A percentile compares a stretch with the other conserved stretches of the same genome.
These are phyloP conservation scores for Fusarium sarcochroum DNA, from an alignment of 2,329 filamentous ascomycete genomes.

Conservation along the genomic window DNA sequence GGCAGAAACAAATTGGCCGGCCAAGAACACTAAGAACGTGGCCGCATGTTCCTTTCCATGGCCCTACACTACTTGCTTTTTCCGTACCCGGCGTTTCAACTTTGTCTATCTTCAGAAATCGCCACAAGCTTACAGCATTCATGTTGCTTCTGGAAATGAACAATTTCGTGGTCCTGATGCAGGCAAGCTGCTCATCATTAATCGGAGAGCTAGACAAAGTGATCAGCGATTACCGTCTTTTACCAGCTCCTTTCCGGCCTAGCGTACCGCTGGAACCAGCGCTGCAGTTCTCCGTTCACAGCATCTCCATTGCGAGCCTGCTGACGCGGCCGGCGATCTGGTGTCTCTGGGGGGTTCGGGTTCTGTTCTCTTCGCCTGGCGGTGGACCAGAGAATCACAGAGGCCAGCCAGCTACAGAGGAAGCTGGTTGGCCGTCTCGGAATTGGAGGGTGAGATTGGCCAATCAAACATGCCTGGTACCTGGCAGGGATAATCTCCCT, in stretches of 20 bases:
- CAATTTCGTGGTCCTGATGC: constrained; percentile 9
- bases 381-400: constrained; percentile 14
- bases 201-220: constrained; percentile 14
- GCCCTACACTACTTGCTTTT: constrained; percentile 10
- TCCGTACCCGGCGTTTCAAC: not conserved
- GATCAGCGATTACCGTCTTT: constrained; percentile 21
- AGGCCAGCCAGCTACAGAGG: constrained; percentile 20
- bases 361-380: not conserved
- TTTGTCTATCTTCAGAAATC: not conserved
- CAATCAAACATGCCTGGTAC: constrained; percentile 43
- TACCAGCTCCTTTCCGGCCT: constrained; percentile 20
- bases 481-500: constrained; percentile 41
- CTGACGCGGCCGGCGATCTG: constrained; percentile 45
- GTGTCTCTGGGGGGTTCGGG: constrained; percentile 22
- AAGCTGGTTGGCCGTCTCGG: constrained; percentile 22
- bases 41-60: constrained; percentile 6
- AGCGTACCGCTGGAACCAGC: constrained; percentile 29
- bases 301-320: constrained; percentile 19
- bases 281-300: constrained; percentile 25
- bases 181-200: constrained; percentile 5
- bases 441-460: constrained; percentile 18
- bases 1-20: not conserved
- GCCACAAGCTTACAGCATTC: constrained; percentile 2
- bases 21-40: constrained; percentile 2
- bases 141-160: constrained; percentile 15